Percentiles rank a stretch among this genome's conserved stretches.
phyloP scores from a whole-genome alignment of 768 basidiomycete genomes.

The Lentinula aciculospora region DNA sequence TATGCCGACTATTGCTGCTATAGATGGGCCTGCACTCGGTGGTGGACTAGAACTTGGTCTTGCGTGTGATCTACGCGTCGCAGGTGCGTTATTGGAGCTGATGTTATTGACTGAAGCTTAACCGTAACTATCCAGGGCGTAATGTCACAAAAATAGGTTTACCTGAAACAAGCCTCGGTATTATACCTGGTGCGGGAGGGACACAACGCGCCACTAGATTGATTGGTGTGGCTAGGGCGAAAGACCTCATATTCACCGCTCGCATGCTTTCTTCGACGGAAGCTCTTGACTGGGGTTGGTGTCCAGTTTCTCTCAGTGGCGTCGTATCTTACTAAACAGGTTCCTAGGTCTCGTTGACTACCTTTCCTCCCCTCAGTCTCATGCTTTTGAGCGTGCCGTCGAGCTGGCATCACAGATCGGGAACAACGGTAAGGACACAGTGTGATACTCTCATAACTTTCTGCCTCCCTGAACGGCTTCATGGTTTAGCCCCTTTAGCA shows the following conservation, averaged over 20 bases:
- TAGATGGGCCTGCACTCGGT: constrained; percentile 90
- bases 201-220: constrained; percentile 80
- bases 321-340: neutral
- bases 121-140: constrained; percentile 33
- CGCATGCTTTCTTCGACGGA: constrained; percentile 60
- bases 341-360: constrained; percentile 77
- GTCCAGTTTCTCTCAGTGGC: constrained; percentile 5
- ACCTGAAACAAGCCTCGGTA: constrained; percentile 73
- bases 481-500: constrained; percentile 67
- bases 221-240: constrained; percentile 74
- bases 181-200: constrained; percentile 89
- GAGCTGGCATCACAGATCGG: constrained; percentile 62
- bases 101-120: neutral
- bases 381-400: constrained; percentile 68
- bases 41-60: constrained; percentile 88
- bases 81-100: constrained; percentile 44
- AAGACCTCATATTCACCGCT: constrained; percentile 83
- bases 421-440: constrained; percentile 48
- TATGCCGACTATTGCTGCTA: constrained; percentile 87
- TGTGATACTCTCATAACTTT: neutral
- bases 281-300: constrained; percentile 65
- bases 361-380: constrained; percentile 52
- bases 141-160: constrained; percentile 81
- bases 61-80: constrained; percentile 87
- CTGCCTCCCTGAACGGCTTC: neutral